Base-by-base conservation (phyloP, 1,139 yeast species). In the Diutina scorzettiae region DNA sequence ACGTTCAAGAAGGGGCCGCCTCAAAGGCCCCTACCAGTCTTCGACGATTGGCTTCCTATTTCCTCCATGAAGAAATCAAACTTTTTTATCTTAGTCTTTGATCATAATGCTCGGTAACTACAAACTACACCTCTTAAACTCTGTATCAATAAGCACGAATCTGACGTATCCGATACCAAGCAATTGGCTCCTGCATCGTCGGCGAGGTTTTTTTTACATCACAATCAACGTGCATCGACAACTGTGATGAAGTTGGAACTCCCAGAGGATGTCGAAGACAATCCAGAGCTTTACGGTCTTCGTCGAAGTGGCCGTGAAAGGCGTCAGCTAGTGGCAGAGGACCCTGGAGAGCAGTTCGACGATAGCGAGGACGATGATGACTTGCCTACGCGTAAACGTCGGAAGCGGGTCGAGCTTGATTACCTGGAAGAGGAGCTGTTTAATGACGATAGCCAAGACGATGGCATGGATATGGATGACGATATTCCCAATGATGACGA, bases 281-380 rank as follows among this genome's bases (percentile, higher is more conserved):
- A 86, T 58, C 97, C 98, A 2, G 96, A 86, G 59, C 71, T 91
- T 27, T 91, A 89, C 53, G 98, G 98, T 3, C 70, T 91, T 46
- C 76, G 97, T 57, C 73, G 97, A 52, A 83, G 95, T 28, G 80
- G 82, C 37, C 73, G 97, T 51, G 80, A 85, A 18, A 18, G 39
- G 16, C 56, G 59, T 20, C 60, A 60, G 16, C 67, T 71, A 3
- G 41, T 41, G 7, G 46, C 43, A 29, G 41, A 41, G 27, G 30
- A 43, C 27, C 41, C 45, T 33, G 39, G 40, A 47, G 18, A 51
- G 50, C 20, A 54, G 51, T 48, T 50, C 28, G 53, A 52, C 33
- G 64, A 61, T 34, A 61, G 56, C 5, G 55, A 53, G 14, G 55
- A 51, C 14, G 59, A 53, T 25, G 61, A 53, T 6, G 57, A 51